Evolutionary conservation across 371 early-diverging fungal species (phyloP).

Genomic region (Syncephalastrum contaminatum): DNA sequence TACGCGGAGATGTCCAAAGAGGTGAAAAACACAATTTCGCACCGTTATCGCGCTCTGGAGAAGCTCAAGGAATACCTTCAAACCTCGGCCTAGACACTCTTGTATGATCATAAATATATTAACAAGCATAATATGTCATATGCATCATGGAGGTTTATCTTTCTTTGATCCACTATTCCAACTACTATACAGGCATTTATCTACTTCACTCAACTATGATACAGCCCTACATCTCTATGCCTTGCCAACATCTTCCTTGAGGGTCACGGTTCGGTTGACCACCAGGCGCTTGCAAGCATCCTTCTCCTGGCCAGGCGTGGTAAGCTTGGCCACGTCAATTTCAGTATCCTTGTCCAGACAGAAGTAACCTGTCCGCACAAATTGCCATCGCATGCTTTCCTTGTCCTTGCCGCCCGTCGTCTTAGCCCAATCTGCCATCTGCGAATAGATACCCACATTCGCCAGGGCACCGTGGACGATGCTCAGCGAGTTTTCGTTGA

Average conservation of each 20-base stretch:
- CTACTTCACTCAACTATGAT: not conserved
- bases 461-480: conserved; percentile 73
- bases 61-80: conserved; percentile 63
- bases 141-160: too few species aligned
- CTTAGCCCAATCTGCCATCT: conserved; percentile 43
- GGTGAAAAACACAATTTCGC: conserved; percentile 89
- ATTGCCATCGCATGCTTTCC: conserved; percentile 94
- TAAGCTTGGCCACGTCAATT: conserved; percentile 47
- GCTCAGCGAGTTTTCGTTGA: conserved; percentile 81
- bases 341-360: conserved; percentile 91
- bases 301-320: conserved; percentile 28
- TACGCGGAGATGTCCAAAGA: conserved; percentile 91
- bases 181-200: too few species aligned
- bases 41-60: conserved; percentile 77
- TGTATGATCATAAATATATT: too few species aligned
- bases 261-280: conserved; percentile 89
- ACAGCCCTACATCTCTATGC: conserved; percentile 13
- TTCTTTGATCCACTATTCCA: too few species aligned
- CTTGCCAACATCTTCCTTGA: conserved; percentile 90
- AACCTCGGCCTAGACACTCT: not conserved
- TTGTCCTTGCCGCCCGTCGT: conserved; percentile 50
- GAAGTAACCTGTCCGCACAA: conserved; percentile 97
- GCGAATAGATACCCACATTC: conserved; percentile 84
- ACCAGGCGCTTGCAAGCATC: conserved; percentile 54
- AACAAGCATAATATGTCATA: too few species aligned